These are phyloP conservation scores for Penicillium dipodomyicola DNA, from an alignment of 495 filamentous ascomycete genomes.

Conservation along the genomic window DNA sequence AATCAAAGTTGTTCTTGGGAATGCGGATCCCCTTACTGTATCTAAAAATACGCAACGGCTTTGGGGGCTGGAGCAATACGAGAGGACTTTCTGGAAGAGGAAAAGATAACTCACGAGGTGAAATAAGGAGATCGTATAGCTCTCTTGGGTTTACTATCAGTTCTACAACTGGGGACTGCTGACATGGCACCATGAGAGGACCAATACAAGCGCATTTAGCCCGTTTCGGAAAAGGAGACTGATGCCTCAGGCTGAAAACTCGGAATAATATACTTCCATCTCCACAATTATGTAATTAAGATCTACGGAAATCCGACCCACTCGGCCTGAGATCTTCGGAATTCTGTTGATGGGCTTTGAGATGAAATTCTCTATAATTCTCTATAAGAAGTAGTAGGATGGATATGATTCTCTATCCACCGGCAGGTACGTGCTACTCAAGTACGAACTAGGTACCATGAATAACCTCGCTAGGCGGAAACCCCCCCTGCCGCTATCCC, in stretches of 20 bases:
- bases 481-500: too few relatives aligned
- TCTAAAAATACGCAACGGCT: conserved; percentile 30
- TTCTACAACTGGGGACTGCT: background rate
- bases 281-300: background rate
- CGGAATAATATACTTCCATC: conserved; percentile 2
- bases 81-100: background rate
- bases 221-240: background rate
- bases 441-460: too few relatives aligned
- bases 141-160: background rate
- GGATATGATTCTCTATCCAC: too few relatives aligned
- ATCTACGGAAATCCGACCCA: too few relatives aligned
- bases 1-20: conserved; percentile 19
- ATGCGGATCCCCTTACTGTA: conserved; percentile 32
- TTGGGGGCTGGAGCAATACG: conserved; percentile 16
- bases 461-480: too few relatives aligned
- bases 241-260: background rate
- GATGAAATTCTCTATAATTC: too few relatives aligned
- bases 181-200: background rate
- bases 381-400: too few relatives aligned
- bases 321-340: too few relatives aligned
- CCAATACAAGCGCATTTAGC: background rate
- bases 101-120: background rate
- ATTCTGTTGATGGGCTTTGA: too few relatives aligned
- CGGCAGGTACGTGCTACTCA: too few relatives aligned
- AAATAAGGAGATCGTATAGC: background rate